phyloP scores from a whole-genome alignment of 331 rosid species.

The Phaseolus coccineus region DNA sequence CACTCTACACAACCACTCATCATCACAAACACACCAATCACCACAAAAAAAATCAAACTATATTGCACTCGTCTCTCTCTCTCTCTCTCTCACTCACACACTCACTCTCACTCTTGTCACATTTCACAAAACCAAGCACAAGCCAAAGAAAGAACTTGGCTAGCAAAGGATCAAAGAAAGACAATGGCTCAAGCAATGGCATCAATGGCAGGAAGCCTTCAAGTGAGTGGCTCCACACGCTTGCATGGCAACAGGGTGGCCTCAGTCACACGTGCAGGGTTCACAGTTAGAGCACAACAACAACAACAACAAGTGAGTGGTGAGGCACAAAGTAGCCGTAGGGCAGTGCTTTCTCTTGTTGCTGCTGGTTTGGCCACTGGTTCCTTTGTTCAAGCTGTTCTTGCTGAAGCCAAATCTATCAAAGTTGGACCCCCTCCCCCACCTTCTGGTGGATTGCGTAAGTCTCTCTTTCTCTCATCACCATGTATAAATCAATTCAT shows the following conservation, averaged over 20 bases:
- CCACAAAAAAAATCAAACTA: constrained; percentile 42
- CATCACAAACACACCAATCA: constrained; percentile 65
- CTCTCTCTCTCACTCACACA: not conserved
- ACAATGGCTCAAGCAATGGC: constrained; percentile 88
- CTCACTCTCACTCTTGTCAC: not conserved
- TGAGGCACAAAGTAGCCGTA: constrained; percentile 73
- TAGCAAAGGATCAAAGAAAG: not conserved
- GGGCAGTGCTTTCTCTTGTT: constrained; percentile 79
- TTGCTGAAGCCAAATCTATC: constrained; percentile 87
- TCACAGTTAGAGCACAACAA: constrained; percentile 71
- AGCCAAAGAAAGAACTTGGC: not conserved
- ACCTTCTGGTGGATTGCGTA: constrained; percentile 93
- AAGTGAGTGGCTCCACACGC: constrained; percentile 65
- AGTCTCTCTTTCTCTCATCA: constrained; percentile 42
- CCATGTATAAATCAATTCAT: not conserved
- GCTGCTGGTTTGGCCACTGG: constrained; percentile 86
- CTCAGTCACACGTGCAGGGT: constrained; percentile 50
- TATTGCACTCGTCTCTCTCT: constrained; percentile 37
- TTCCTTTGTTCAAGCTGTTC: constrained; percentile 85
- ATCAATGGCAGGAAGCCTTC: constrained; percentile 87
- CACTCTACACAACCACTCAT: constrained; percentile 40
- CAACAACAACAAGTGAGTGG: constrained; percentile 60
- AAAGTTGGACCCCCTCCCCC: constrained; percentile 89
- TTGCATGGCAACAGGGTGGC: constrained; percentile 56
- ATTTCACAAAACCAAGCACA: constrained; percentile 1